These are phyloP conservation scores for Phaeolepiota aurea DNA, from an alignment of 768 basidiomycete genomes.

Conservation along the genomic window DNA sequence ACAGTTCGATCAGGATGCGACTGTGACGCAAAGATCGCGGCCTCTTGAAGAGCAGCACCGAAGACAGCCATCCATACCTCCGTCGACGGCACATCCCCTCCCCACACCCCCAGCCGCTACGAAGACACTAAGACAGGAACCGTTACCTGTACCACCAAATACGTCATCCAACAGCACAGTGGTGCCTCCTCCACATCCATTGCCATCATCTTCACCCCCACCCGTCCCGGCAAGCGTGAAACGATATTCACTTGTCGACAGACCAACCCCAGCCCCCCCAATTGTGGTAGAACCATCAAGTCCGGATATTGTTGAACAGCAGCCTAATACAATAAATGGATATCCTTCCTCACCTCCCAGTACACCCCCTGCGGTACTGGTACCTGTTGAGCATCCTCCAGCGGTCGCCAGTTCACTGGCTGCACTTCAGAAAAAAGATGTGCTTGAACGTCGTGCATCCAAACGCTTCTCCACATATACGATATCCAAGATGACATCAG, in stretches of 20 bases:
- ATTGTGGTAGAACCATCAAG: conserved; percentile 48
- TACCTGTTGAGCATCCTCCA: conserved; percentile 30
- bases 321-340: conserved; percentile 14
- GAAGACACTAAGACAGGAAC: conserved; percentile 7
- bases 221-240: conserved; percentile 62
- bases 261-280: conserved; percentile 44
- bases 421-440: conserved; percentile 80
- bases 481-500: conserved; percentile 86
- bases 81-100: conserved; percentile 11
- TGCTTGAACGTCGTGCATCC: conserved; percentile 84
- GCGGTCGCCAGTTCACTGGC: conserved; percentile 77
- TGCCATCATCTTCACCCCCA: conserved; percentile 19
- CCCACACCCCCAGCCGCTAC: conserved; percentile 11
- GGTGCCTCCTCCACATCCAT: conserved; percentile 2
- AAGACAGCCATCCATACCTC: conserved; percentile 8
- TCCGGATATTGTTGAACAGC: conserved; percentile 26
- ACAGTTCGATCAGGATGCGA: conserved; percentile 8
- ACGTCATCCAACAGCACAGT: not conserved
- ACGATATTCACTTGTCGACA: conserved; percentile 75
- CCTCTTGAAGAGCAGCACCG: conserved; percentile 10
- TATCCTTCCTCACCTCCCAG: conserved; percentile 25
- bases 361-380: conserved; percentile 24
- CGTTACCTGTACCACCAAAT: not conserved
- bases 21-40: conserved; percentile 16
- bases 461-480: conserved; percentile 96